phyloP scores from a whole-genome alignment of 805 yeast species.

The Zygosaccharomyces bisporus region DNA sequence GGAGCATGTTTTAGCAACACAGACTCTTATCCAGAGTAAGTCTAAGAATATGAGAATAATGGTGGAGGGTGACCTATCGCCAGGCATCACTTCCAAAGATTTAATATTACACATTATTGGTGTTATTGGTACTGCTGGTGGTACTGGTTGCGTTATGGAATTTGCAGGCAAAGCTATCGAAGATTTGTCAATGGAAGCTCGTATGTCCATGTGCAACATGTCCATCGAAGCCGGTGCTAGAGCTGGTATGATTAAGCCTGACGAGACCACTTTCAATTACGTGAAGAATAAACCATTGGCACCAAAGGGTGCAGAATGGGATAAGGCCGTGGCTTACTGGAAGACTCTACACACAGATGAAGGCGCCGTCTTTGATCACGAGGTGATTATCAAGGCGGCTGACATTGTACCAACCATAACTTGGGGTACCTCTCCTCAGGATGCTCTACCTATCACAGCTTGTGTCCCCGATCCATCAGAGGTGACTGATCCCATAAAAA shows the following conservation, averaged over 20 bases:
- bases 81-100: slow-evolving; percentile 96
- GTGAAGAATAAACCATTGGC: slow-evolving; percentile 92
- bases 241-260: slow-evolving; percentile 99
- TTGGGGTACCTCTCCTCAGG: slow-evolving; percentile 99
- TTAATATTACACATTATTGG: slow-evolving; percentile 92
- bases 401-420: slow-evolving; percentile 95
- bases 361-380: slow-evolving; percentile 85
- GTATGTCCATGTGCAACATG: slow-evolving; percentile 99
- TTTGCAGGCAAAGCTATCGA: slow-evolving; percentile 95
- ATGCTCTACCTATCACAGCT: slow-evolving; percentile 92
- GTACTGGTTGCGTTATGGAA: slow-evolving; percentile 95
- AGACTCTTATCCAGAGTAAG: slow-evolving; percentile 89
- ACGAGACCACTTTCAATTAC: slow-evolving; percentile 81
- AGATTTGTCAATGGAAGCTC: slow-evolving; percentile 88
- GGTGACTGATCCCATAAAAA: slow-evolving; percentile 66
- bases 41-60: slow-evolving; percentile 92
- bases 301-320: slow-evolving; percentile 93
- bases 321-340: slow-evolving; percentile 91
- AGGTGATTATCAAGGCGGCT: slow-evolving; percentile 70
- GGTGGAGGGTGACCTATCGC: slow-evolving; percentile 76
- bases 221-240: slow-evolving; percentile 99
- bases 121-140: slow-evolving; percentile 98
- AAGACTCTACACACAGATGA: slow-evolving; percentile 79
- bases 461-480: slow-evolving; percentile 85
- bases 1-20: slow-evolving; percentile 97